Evolutionary conservation across 2,329 filamentous ascomycete genomes (phyloP).

Genomic region (Thielaviopsis euricoi): DNA sequence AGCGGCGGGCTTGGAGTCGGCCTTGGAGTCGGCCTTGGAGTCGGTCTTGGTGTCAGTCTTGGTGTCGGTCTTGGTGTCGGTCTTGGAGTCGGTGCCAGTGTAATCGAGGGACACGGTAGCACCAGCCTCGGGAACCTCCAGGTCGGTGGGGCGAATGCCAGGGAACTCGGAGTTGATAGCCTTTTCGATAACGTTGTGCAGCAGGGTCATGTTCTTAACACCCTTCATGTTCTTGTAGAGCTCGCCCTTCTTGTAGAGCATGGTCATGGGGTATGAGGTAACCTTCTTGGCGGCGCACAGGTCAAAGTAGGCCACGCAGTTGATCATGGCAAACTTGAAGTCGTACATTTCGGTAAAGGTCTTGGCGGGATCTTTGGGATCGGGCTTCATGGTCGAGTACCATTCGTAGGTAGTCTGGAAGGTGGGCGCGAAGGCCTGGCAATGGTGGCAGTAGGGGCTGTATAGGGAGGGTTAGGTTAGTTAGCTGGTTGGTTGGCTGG

Average conservation of each 20-base stretch:
- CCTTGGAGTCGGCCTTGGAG: slow-evolving; percentile 18
- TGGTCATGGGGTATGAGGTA: slow-evolving; percentile 56
- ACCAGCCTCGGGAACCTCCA: slow-evolving; percentile 56
- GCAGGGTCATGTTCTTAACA: slow-evolving; percentile 44
- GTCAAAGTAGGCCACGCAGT: slow-evolving; percentile 73
- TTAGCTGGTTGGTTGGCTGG: neutral
- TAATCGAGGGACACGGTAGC: slow-evolving; percentile 30
- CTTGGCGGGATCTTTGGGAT: slow-evolving; percentile 37
- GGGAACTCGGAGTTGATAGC: slow-evolving; percentile 64
- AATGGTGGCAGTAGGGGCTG: slow-evolving; percentile 53
- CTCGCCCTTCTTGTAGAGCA: slow-evolving; percentile 66
- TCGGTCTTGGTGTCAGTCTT: slow-evolving; percentile 17
- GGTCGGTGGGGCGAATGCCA: slow-evolving; percentile 53
- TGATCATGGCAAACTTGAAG: slow-evolving; percentile 71
- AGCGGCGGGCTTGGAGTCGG: slow-evolving; percentile 17
- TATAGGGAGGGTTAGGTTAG: slow-evolving; percentile 15
- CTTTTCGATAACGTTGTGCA: slow-evolving; percentile 60
- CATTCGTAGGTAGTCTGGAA: slow-evolving; percentile 92
- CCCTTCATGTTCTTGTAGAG: slow-evolving; percentile 47
- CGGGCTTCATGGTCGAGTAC: slow-evolving; percentile 72
- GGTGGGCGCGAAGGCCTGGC: slow-evolving; percentile 60
- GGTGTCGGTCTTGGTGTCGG: slow-evolving; percentile 10
- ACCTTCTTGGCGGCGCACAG: slow-evolving; percentile 56
- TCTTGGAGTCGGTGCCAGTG: slow-evolving; percentile 13
- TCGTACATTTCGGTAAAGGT: slow-evolving; percentile 69